Evolutionary conservation across 768 basidiomycete genomes (phyloP).

Genomic region (Hemileccinum impolitum): DNA sequence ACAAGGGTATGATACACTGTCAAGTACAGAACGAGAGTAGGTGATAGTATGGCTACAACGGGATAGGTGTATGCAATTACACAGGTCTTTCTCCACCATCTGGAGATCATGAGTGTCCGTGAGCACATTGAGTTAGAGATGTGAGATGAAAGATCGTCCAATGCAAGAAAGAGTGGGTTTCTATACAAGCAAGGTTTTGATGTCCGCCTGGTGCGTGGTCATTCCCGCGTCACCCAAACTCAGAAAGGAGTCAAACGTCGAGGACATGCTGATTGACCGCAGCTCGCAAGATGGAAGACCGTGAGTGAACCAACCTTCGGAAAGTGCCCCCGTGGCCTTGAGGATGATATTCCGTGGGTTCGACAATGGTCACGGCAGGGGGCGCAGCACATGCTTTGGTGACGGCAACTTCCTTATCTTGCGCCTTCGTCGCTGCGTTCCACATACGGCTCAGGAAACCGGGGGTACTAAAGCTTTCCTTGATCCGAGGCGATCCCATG

Average conservation of each 20-base stretch:
- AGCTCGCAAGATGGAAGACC: conserved; percentile 41
- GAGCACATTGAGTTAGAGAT: conserved; percentile 26
- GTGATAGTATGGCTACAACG: conserved; percentile 29
- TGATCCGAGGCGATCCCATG: conserved; percentile 23
- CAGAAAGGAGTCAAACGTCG: conserved; percentile 22
- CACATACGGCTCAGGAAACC: conserved; percentile 71
- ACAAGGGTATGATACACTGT: conserved; percentile 26
- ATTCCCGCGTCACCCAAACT: conserved; percentile 1
- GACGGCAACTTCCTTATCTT: conserved; percentile 26
- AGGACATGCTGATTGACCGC: conserved; percentile 24
- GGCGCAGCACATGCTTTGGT: conserved; percentile 10
- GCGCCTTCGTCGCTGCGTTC: conserved; percentile 53
- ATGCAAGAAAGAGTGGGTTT: conserved; percentile 16
- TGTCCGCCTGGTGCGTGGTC: conserved; percentile 16
- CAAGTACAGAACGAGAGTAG: conserved; percentile 33
- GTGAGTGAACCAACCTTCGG: conserved; percentile 43
- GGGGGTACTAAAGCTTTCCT: conserved; percentile 42
- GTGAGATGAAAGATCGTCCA: conserved; percentile 24
- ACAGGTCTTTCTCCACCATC: too few relatives aligned
- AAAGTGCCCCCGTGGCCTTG: conserved; percentile 33
- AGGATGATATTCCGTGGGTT: conserved; percentile 23
- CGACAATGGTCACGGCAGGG: conserved; percentile 24
- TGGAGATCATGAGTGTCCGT: conserved; percentile 19
- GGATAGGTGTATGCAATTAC: conserved; percentile 13
- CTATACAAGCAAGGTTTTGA: conserved; percentile 23